Conservation (phyloP, 202 grass and related monocot genomes). For the Zizania palustris region DNA sequence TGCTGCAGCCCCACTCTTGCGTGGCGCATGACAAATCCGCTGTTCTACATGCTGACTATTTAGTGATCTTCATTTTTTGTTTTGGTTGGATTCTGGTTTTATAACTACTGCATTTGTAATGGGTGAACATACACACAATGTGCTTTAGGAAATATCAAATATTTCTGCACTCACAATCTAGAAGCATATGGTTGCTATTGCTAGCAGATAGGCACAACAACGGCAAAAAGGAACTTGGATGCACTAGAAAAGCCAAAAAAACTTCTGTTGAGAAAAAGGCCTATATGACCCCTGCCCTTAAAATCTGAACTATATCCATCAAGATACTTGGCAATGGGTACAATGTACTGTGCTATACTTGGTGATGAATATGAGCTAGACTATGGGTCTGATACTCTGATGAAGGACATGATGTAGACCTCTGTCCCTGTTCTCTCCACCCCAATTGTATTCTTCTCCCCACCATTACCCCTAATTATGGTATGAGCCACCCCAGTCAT, state of each 20-base stretch:
- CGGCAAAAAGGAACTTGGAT: slow-evolving; percentile 4
- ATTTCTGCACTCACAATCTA: background rate
- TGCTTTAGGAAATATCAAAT: background rate
- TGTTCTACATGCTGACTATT: slow-evolving; percentile 25
- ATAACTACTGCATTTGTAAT: background rate
- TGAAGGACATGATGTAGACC: background rate
- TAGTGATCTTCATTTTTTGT: background rate
- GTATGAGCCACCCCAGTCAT: background rate
- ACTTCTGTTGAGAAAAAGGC: background rate
- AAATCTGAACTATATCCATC: background rate
- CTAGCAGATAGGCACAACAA: background rate
- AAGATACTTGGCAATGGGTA: background rate
- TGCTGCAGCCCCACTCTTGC: too few species aligned
- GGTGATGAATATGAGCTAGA: background rate
- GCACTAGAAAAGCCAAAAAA: background rate
- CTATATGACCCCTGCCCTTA: background rate
- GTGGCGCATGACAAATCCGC: too few species aligned
- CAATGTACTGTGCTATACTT: background rate
- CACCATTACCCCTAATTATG: background rate
- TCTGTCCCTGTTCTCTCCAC: background rate
- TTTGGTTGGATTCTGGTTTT: background rate
- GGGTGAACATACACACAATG: background rate
- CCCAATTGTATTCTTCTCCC: background rate
- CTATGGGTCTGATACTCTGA: background rate
- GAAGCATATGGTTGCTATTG: slow-evolving; percentile 13